Conservation (phyloP, 2,329 filamentous ascomycete species). For the Bipolaris bicolor region DNA sequence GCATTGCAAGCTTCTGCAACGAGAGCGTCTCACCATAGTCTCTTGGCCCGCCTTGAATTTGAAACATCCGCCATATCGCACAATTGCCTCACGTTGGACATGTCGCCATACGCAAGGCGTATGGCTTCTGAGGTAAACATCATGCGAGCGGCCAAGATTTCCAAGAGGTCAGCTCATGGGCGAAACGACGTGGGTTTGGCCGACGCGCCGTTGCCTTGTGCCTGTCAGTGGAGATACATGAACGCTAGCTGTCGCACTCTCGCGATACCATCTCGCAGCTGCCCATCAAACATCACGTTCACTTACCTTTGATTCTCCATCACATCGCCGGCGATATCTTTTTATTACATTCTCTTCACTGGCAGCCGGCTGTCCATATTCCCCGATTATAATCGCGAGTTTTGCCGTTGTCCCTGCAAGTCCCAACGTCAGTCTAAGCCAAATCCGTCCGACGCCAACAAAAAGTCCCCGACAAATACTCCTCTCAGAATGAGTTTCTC, state of each 20-base stretch:
- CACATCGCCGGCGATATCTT: conserved; percentile 19
- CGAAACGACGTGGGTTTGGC: conserved; percentile 35
- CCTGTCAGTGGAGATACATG: conserved; percentile 15
- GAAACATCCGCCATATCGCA: conserved; percentile 29
- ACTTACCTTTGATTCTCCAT: conserved; percentile 11
- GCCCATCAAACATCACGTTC: conserved; percentile 16
- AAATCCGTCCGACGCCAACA: neutral
- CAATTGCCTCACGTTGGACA: conserved; percentile 17
- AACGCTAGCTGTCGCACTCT: conserved; percentile 22
- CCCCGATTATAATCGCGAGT: conserved; percentile 1
- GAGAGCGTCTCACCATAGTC: conserved; percentile 30
- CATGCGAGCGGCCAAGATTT: conserved; percentile 19
- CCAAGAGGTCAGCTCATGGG: conserved; percentile 26
- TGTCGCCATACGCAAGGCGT: conserved; percentile 19
- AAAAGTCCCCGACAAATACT: conserved; percentile 1
- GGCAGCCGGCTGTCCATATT: conserved; percentile 33
- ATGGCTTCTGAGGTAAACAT: conserved; percentile 29
- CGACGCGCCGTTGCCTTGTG: conserved; percentile 27
- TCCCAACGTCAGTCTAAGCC: neutral
- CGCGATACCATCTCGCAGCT: conserved; percentile 15
- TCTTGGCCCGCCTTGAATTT: conserved; percentile 31
- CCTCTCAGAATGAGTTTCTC: conserved; percentile 34
- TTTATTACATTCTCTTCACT: conserved; percentile 6
- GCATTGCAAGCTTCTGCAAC: conserved; percentile 19
- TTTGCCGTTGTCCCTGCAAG: neutral